Evolutionary conservation across 352 stramenopile species (phyloP), one percentile per base, ranked within the genome.

Genomic region (Globisporangium megalacanthum): DNA sequence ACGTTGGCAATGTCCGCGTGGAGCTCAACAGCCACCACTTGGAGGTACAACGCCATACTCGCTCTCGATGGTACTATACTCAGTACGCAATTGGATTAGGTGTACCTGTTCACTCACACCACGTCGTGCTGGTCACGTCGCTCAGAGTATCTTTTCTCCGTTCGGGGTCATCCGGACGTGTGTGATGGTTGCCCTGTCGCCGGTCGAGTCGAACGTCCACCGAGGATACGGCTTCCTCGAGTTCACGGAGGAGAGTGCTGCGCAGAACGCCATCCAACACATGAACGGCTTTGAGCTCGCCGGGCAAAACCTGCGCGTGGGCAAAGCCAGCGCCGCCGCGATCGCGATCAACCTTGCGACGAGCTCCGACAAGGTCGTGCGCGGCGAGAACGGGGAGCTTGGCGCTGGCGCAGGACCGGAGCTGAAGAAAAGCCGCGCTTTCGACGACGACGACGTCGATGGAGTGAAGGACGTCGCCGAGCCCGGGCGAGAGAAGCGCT

Each of bases 261-360:
- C 82, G 13, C 45, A 48, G 52, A 92, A 72, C 60, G 82, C 82
- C 15, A 89, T 92, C 45, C 79, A 92, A 64, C 82, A 92, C 54
- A 92, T 92, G 82, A 82, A 92, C 57, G 77, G 76, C 25, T 92
- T 92, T 54, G 82, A 92, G 31, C 58, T 92, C 17, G 82, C 82
- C 36, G 82, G 82, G 11, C 77, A 89, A 48, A 66, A 80, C 19
- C 79, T 92, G 13, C 84, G 88, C 61, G 79, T 92, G 5, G 82
- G 82, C 58, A 92, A 92, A 58, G 82, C 82, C 31, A 92, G 82
- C 49, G 61, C 81, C 35, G 66, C 74, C 6, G 79, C 82, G 5
- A 77, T 89, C 64, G 57, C 74, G 6, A 82, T 88, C 60, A 89
- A 92, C 44, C 65, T 89, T 29, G 69, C 72, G 7, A 77, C 66